These are phyloP conservation scores for Stephania cephalantha DNA, from an alignment of 164 flowering plant species.

Conservation along the genomic window DNA sequence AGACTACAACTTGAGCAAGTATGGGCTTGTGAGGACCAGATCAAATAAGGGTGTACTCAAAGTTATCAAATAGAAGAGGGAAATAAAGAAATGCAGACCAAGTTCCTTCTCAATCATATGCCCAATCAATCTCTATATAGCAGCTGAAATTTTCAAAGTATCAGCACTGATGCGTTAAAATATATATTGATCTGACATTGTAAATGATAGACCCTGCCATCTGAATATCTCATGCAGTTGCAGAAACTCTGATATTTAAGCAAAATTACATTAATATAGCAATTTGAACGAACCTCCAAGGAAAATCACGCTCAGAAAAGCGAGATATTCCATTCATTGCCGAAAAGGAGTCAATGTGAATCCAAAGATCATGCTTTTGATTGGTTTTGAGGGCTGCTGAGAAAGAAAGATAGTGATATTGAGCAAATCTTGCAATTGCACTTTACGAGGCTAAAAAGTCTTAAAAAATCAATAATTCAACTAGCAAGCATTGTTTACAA, in stretches of 20 bases:
- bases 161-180: background rate
- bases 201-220: background rate
- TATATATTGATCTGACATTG: background rate
- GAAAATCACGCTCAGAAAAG: slow-evolving; percentile 65
- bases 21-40: no score
- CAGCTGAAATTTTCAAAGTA: background rate
- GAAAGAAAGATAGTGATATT: background rate
- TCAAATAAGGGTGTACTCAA: no score
- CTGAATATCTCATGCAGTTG: background rate
- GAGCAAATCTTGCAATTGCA: background rate
- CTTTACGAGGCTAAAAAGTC: no score
- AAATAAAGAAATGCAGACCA: no score
- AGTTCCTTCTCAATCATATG: background rate
- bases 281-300: slow-evolving; percentile 65
- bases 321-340: slow-evolving; percentile 98
- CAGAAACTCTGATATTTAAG: background rate
- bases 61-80: no score
- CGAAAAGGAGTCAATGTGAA: slow-evolving; percentile 85
- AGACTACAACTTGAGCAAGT: no score
- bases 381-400: slow-evolving; percentile 33
- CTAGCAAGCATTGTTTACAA: no score
- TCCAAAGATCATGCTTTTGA: slow-evolving; percentile 41
- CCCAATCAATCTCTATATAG: background rate
- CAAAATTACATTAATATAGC: background rate
- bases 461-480: no score